Base-by-base conservation (phyloP, 352 stramenopile genomes). In the Globisporangium nagaii region DNA sequence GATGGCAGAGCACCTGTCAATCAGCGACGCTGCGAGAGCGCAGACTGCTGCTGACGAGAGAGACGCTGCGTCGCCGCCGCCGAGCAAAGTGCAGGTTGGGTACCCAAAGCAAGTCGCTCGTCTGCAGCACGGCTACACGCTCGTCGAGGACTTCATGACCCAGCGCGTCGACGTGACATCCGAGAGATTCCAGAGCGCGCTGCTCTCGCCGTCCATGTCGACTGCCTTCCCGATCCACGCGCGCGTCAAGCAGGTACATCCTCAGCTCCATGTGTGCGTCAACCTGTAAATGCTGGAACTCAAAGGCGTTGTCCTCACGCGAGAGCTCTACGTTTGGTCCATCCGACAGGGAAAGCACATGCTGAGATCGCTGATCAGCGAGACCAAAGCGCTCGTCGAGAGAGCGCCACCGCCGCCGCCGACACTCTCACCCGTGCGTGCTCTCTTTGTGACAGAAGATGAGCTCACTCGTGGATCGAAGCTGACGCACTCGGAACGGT, bases 181-280 rank as follows among this genome's bases (percentile, higher is more conserved):
- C 1, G 53, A 62, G 1, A 43, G 46, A 7, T 66, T 84, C 12
- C 56, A 65, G 19, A 60, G 60, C 3, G 64, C 71, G 12, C 47
- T 69, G 1, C n/a, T 62, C 0, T 28, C 63, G 0, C 66, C 73
- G 1, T 70, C 73, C 9, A 46, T 86, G 8, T 62, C 73, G n/a
- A 52, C 63, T 2, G 47, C 78, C 15, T 74, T 83, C 54, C 75
- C 75, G 13, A 42, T 84, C 9, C 84, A 78, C 36, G 64, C 66
- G 41, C 65, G 79, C 4, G 27, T 84, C 4, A 73, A 83, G 37
- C 65, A 81, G 65, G 78, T 86, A 66, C 2, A n/a, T n/a, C n/a
- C n/a, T n/a, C n/a, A n/a, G n/a, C n/a, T n/a, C n/a, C n/a, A n/a
- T n/a, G n/a, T n/a, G n/a, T n/a, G n/a, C n/a, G n/a, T n/a, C n/a